Conservation (phyloP, 2,329 filamentous ascomycete species). For the Cordyceps cateniannulata region DNA sequence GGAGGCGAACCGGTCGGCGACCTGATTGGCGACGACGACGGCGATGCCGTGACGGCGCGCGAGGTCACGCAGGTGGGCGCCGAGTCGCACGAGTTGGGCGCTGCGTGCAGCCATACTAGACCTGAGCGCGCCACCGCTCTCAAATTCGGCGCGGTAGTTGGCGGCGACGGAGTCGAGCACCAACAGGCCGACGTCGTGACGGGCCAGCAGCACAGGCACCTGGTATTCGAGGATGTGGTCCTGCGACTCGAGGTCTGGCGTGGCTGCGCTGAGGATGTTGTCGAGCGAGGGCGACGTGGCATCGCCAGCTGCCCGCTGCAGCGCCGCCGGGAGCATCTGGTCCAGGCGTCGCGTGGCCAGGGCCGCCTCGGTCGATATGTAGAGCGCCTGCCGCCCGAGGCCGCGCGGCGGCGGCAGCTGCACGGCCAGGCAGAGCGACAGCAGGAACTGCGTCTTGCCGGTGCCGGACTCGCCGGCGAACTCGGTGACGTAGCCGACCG, state of each 20-base stretch:
- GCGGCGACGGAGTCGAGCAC: constrained; percentile 89
- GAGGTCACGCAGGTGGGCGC: constrained; percentile 67
- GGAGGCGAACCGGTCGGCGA: constrained; percentile 72
- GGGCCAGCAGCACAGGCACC: constrained; percentile 74
- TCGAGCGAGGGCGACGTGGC: constrained; percentile 56
- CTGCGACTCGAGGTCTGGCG: constrained; percentile 86
- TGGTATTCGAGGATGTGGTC: constrained; percentile 93
- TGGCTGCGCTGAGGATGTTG: constrained; percentile 71
- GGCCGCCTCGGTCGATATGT: constrained; percentile 87
- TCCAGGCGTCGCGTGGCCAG: constrained; percentile 75
- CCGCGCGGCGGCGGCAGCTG: constrained; percentile 73
- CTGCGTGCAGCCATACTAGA: constrained; percentile 68
- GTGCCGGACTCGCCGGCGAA: constrained; percentile 88
- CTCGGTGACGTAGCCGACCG: constrained; percentile 76
- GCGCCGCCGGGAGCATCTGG: constrained; percentile 63
- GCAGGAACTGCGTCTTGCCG: constrained; percentile 91
- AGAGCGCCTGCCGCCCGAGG: constrained; percentile 68
- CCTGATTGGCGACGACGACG: constrained; percentile 90
- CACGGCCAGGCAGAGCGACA: constrained; percentile 74
- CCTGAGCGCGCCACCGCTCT: constrained; percentile 38
- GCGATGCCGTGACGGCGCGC: constrained; percentile 70
- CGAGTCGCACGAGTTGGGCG: constrained; percentile 69
- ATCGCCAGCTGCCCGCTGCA: constrained; percentile 30
- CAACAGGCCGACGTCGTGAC: constrained; percentile 72
- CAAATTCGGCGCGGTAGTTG: constrained; percentile 91